These are phyloP conservation scores for Vigna trinervia DNA, from an alignment of 306 rosid genomes.

Conservation along the genomic window DNA sequence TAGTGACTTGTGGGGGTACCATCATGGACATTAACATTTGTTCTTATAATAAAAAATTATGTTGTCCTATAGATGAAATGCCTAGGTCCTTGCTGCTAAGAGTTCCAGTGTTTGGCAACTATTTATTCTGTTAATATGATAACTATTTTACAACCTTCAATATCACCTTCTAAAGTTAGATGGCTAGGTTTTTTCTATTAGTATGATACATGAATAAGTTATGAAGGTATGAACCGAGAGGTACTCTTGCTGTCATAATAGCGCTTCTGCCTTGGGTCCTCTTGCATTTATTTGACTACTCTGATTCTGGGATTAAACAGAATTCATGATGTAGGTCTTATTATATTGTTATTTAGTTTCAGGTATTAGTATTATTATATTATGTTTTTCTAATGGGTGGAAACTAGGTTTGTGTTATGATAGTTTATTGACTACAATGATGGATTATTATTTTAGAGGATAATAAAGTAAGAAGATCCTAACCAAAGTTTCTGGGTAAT, in stretches of 20 bases:
- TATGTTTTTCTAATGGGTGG: slow-evolving; percentile 16
- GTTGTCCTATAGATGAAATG: background rate
- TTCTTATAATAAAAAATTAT: background rate
- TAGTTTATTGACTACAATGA: slow-evolving; percentile 1
- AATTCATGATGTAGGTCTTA: background rate
- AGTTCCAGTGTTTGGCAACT: background rate
- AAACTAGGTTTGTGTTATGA: slow-evolving; percentile 15
- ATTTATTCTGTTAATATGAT: background rate
- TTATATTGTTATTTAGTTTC: slow-evolving; percentile 23
- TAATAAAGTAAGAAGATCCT: background rate
- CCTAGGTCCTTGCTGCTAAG: background rate
- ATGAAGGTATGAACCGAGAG: background rate
- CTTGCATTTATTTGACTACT: background rate
- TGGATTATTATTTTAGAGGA: background rate
- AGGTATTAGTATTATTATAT: background rate
- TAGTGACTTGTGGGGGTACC: background rate
- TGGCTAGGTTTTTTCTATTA: background rate
- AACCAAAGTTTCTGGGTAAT: background rate
- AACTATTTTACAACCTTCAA: background rate
- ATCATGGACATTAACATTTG: background rate
- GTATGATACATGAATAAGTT: background rate
- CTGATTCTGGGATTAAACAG: background rate
- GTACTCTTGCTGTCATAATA: background rate
- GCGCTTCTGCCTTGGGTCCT: background rate
- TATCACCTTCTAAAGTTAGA: background rate